Percentiles rank a stretch among this genome's conserved stretches.
These are phyloP conservation scores for Malania oleifera DNA, from an alignment of 164 flowering plant genomes.

Conservation along the genomic window DNA sequence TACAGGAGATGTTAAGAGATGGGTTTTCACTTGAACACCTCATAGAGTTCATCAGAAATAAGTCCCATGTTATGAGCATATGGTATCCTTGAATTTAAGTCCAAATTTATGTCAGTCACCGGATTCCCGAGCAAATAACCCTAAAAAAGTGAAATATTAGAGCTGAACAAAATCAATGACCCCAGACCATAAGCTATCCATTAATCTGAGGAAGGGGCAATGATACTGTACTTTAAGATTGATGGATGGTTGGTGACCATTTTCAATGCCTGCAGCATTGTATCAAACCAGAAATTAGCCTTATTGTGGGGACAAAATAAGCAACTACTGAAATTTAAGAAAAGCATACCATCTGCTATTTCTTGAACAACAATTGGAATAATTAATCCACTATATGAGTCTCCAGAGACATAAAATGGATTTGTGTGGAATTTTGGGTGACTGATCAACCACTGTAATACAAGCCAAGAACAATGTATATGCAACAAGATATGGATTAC, in stretches of 20 bases:
- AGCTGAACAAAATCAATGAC: neutral
- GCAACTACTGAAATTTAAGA: neutral
- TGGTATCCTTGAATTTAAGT: conserved; percentile 4
- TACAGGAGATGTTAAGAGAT: too few relatives aligned
- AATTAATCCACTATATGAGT: conserved; percentile 17
- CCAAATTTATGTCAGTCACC: conserved; percentile 8
- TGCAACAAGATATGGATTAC: too few relatives aligned
- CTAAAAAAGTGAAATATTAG: conserved; percentile 7
- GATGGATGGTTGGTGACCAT: neutral
- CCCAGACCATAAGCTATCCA: neutral
- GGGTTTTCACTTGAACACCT: too few relatives aligned
- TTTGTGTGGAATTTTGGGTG: conserved; percentile 4
- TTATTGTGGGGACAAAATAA: neutral
- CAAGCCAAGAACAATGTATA: neutral
- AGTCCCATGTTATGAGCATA: conserved; percentile 15
- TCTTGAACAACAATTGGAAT: conserved; percentile 17
- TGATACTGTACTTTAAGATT: conserved; percentile 15
- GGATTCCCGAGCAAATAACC: conserved; percentile 26
- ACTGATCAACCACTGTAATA: conserved; percentile 10
- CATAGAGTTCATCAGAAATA: conserved; percentile 19
- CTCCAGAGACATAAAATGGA: conserved; percentile 17
- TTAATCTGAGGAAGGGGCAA: neutral
- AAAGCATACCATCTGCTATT: conserved; percentile 14
- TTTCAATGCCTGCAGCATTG: conserved; percentile 19
- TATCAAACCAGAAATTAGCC: neutral